Base-by-base conservation (phyloP, 345 rosid species). In the Limnanthes douglasii region DNA sequence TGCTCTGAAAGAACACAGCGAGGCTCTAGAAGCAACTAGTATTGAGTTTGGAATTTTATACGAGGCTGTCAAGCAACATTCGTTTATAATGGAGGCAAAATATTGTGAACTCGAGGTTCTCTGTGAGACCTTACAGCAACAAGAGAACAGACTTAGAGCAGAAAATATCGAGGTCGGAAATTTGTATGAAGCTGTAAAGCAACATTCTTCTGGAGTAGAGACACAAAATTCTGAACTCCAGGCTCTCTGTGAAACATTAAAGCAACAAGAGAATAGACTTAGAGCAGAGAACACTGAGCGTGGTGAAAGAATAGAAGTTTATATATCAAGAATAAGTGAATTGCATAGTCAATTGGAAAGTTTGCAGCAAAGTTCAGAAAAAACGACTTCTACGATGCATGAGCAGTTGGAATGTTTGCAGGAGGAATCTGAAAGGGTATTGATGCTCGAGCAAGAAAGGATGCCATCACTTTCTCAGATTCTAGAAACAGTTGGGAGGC, bases 271-370 rank as follows among this genome's bases (percentile, higher is more conserved):
- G 47, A 45, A 30, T 29, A 46, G 45, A 41, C 65, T 68, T 13
- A 37, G 67, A 48, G 59, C 56, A 46, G 72, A 71, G 59, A 78
- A 66, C 59, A 24, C 32, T 22, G 69, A 67, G 60, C 73, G 70
- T 31, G 37, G 31, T 44, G 46, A 50, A 56, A 69, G 67, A 41
- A 42, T 75, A 53, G 23, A 13, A 13, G 60, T 57, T 43, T 57
- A 39, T 48, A 43, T 57, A 51, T 51, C 53, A 17, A 67, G 57
- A 64, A 43, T 59, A 38, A 9, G 41, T 11, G 70, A 56, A 39
- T 63, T 88, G 64, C 78, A 79, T 56, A 56, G 43, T 53, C 81
- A 72, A 43, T 53, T 78, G 44, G 54, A 46, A 48, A 72, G 60
- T 39, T 63, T 64, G 34, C 80, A 60, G 67, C 41, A 29, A 42